Percentiles rank a stretch among this genome's conserved stretches.
phyloP scores from a whole-genome alignment of 1,139 yeast genomes.

The Pichia sp. region DNA sequence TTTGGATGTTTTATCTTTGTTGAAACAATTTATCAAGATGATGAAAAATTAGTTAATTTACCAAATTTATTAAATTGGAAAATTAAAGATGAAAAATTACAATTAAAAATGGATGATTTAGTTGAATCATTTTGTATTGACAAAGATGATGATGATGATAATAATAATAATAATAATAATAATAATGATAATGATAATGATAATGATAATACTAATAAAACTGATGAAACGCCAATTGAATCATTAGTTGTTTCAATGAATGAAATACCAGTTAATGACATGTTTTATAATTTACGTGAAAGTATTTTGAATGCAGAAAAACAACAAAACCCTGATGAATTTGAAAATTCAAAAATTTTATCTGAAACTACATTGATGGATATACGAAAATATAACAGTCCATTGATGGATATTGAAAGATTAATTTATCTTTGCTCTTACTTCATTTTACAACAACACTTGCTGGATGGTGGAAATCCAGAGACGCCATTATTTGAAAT shows the following conservation, averaged over 20 bases:
- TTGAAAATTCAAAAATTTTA: not conserved
- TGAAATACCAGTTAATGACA: constrained; percentile 4
- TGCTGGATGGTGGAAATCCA: not conserved
- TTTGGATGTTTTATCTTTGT: constrained; percentile 34
- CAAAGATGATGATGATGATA: constrained; percentile 4
- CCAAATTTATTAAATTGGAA: constrained; percentile 41
- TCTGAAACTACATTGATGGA: not conserved
- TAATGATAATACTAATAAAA: not conserved
- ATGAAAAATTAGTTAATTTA: constrained; percentile 59
- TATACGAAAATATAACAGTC: constrained; percentile 4
- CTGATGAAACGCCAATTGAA: not conserved
- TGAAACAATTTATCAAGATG: constrained; percentile 74
- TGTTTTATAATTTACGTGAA: constrained; percentile 8
- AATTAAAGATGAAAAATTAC: constrained; percentile 29
- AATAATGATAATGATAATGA: too few species aligned
- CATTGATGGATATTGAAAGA: constrained; percentile 9
- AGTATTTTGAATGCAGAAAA: not conserved
- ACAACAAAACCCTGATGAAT: not conserved
- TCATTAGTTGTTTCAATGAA: constrained; percentile 8
- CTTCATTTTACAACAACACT: constrained; percentile 3
- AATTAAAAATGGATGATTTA: constrained; percentile 35
- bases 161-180: too few species aligned
- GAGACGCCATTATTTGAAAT: constrained; percentile 1
- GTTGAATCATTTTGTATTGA: constrained; percentile 36
- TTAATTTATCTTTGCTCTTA: constrained; percentile 9